Conservation (phyloP, 805 yeast genomes). For the Ogataea methanolica region DNA sequence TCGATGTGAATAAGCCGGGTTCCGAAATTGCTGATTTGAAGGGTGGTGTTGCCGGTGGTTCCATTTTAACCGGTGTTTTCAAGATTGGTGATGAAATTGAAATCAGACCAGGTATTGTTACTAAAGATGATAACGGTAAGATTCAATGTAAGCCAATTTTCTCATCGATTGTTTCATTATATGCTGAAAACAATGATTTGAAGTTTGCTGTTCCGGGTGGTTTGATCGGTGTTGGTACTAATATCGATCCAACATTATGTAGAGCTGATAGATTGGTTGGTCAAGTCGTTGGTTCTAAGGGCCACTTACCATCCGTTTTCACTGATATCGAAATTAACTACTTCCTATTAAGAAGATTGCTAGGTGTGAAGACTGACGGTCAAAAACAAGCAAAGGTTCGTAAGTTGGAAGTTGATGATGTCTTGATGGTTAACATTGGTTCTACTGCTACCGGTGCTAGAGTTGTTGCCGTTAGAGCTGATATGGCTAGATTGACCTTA, state of each 20-base stretch:
- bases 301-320: slow-evolving; percentile 91
- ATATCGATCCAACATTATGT: slow-evolving; percentile 97
- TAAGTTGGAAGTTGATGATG: slow-evolving; percentile 90
- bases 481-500: slow-evolving; percentile 96
- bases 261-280: slow-evolving; percentile 99
- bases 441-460: slow-evolving; percentile 99
- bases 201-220: slow-evolving; percentile 99
- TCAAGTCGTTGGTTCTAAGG: slow-evolving; percentile 97
- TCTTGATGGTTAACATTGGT: slow-evolving; percentile 98
- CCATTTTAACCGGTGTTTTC: slow-evolving; percentile 94
- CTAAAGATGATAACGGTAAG: slow-evolving; percentile 82
- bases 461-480: slow-evolving; percentile 96
- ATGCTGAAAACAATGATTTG: slow-evolving; percentile 96
- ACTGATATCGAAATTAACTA: slow-evolving; percentile 97
- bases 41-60: slow-evolving; percentile 99
- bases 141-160: slow-evolving; percentile 95
- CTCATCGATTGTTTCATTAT: slow-evolving; percentile 88
- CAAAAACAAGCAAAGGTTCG: slow-evolving; percentile 96
- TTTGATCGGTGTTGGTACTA: slow-evolving; percentile 98
- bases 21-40: slow-evolving; percentile 93
- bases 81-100: slow-evolving; percentile 97
- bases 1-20: slow-evolving; percentile 99
- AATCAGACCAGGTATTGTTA: slow-evolving; percentile 98
- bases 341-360: slow-evolving; percentile 90
- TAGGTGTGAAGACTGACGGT: slow-evolving; percentile 98